Conservation (phyloP, 1,284 basidiomycete genomes). For the Rhodotorula sp. region DNA sequence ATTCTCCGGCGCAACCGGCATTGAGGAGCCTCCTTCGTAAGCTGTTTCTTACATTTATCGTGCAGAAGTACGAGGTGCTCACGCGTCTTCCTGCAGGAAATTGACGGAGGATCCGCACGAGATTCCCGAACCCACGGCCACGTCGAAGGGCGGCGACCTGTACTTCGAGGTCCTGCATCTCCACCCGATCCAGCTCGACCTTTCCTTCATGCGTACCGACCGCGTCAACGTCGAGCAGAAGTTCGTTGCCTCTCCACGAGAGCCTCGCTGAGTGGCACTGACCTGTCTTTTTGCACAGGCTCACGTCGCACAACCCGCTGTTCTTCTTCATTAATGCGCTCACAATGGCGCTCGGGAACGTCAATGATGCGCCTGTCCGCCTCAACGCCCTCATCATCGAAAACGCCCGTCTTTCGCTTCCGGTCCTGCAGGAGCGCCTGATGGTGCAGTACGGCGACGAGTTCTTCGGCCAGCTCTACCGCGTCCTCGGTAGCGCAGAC, state of each 20-base stretch:
- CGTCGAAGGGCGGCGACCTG: constrained; percentile 69
- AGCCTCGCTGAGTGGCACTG: background rate
- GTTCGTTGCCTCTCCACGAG: constrained; percentile 56
- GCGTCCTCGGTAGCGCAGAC: constrained; percentile 94
- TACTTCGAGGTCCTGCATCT: constrained; percentile 98
- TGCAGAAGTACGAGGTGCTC: background rate
- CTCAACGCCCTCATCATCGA: constrained; percentile 94
- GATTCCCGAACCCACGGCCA: constrained; percentile 74
- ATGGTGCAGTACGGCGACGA: constrained; percentile 94
- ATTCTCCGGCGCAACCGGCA: constrained; percentile 76
- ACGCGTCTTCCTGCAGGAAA: constrained; percentile 56
- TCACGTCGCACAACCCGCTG: constrained; percentile 85
- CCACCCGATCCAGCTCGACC: constrained; percentile 86
- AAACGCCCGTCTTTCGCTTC: constrained; percentile 84
- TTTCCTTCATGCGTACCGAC: constrained; percentile 98
- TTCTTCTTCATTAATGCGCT: constrained; percentile 92
- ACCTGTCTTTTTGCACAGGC: constrained; percentile 53
- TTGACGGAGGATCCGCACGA: constrained; percentile 73
- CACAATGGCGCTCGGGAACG: constrained; percentile 95
- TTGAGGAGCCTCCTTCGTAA: constrained; percentile 55
- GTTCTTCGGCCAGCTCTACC: constrained; percentile 88
- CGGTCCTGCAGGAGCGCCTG: constrained; percentile 81
- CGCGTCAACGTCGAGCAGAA: constrained; percentile 89
- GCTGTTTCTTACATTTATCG: background rate
- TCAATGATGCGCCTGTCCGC: constrained; percentile 94